phyloP scores from a whole-genome alignment of 306 rosid genomes.

The Gastrolobium villosum region DNA sequence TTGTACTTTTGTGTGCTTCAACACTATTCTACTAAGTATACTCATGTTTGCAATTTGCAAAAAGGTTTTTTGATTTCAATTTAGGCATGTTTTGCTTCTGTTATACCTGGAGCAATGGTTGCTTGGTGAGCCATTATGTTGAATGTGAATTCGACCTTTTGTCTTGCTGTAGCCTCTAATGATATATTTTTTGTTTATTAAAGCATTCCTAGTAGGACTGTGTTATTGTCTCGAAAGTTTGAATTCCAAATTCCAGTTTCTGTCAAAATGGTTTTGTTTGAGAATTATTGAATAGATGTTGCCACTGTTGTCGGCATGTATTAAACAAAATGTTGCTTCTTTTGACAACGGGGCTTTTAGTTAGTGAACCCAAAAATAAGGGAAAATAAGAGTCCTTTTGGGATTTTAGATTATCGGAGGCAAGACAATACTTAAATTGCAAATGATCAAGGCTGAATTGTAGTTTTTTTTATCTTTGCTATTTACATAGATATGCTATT shows the following conservation, averaged over 20 bases:
- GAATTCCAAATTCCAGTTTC: constrained; percentile 7
- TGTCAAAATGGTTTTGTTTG: neutral
- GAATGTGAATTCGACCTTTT: neutral
- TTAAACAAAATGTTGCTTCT: neutral
- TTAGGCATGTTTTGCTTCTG: neutral
- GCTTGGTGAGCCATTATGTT: neutral
- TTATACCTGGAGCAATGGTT: neutral
- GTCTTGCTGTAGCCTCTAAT: neutral
- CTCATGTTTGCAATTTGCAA: neutral
- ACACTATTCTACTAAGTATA: neutral
- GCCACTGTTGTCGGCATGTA: neutral
- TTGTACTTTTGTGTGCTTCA: neutral
- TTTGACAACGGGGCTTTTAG: neutral
- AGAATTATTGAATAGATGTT: neutral
- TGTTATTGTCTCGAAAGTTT: neutral
- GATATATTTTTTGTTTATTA: neutral
- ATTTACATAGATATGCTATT: neutral
- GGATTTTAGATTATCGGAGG: neutral
- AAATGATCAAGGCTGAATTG: neutral
- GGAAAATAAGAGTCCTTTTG: neutral
- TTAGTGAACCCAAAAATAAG: neutral
- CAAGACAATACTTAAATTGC: neutral
- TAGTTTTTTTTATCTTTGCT: constrained; percentile 3
- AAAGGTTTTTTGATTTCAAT: neutral
- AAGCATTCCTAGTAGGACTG: neutral